Evolutionary conservation across 805 yeast species (phyloP).

Genomic region (Spathaspora passalidarum): DNA sequence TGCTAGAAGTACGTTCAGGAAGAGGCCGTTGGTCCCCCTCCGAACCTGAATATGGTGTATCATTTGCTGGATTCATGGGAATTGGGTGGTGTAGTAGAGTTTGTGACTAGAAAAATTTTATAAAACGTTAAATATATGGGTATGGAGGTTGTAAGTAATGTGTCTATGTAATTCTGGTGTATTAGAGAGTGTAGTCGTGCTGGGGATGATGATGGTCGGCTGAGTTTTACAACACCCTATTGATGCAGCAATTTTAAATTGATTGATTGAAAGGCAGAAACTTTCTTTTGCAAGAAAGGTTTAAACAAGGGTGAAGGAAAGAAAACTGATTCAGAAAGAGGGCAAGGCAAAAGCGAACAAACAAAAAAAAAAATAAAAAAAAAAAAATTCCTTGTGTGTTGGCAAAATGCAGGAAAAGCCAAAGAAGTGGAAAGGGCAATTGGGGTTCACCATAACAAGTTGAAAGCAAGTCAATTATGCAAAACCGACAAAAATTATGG

Average conservation of each 20-base stretch:
- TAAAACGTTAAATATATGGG: background rate
- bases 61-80: background rate
- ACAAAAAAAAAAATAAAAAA: background rate
- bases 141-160: background rate
- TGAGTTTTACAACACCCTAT: background rate
- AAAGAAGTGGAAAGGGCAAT: background rate
- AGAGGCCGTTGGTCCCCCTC: background rate
- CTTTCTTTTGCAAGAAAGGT: background rate
- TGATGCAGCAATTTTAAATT: background rate
- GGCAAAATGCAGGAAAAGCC: background rate
- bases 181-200: background rate
- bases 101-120: too few species aligned
- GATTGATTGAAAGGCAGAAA: background rate
- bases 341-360: background rate
- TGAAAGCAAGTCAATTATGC: too few species aligned
- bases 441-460: too few species aligned
- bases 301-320: background rate
- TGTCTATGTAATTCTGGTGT: too few species aligned
- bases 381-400: background rate
- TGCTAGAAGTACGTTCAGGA: conserved; percentile 5
- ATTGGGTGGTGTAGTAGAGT: too few species aligned
- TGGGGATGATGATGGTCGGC: background rate
- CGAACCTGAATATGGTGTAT: background rate
- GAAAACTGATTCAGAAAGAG: background rate
- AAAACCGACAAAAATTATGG: too few species aligned